Percentiles rank a stretch among this genome's conserved stretches.
Evolutionary conservation across 202 grass and related monocot genomes (phyloP).

Genomic region (Schoenoplectus tabernaemontani): DNA sequence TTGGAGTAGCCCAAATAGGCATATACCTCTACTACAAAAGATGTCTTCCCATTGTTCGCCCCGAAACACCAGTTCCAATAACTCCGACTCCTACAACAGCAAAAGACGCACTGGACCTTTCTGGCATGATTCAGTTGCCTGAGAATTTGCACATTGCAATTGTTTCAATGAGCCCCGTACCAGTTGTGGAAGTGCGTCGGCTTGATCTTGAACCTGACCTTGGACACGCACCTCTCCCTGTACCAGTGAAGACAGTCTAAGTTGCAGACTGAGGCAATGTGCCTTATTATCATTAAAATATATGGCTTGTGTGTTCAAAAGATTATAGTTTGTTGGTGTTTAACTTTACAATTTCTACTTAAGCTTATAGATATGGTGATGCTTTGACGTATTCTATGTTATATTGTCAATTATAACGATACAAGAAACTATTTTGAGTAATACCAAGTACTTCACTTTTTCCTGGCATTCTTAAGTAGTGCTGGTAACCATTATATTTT

Average conservation of each 20-base stretch:
- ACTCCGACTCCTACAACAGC: background rate
- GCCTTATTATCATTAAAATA: background rate
- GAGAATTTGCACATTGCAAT: conserved; percentile 30
- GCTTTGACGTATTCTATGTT: background rate
- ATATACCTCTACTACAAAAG: conserved; percentile 60
- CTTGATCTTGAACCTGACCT: conserved; percentile 40
- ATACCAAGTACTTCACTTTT: background rate
- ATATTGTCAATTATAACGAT: conserved; percentile 8
- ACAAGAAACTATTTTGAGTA: conserved; percentile 12
- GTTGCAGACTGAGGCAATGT: background rate
- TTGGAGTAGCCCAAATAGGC: conserved; percentile 60
- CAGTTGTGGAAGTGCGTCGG: conserved; percentile 59
- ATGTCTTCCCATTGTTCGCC: background rate
- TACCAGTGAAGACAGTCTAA: background rate
- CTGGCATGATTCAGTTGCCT: conserved; percentile 30
- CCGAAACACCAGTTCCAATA: background rate
- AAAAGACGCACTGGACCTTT: background rate
- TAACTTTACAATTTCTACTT: conserved; percentile 3
- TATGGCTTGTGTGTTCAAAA: conserved; percentile 7
- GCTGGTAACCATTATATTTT: background rate
- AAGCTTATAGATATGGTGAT: conserved; percentile 12
- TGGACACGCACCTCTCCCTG: background rate
- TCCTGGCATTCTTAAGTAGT: background rate
- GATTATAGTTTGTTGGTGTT: background rate
- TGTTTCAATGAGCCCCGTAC: conserved; percentile 33